Base-by-base conservation (phyloP, 2,329 filamentous ascomycete species). In the Aspergillus quadrilineatus region DNA sequence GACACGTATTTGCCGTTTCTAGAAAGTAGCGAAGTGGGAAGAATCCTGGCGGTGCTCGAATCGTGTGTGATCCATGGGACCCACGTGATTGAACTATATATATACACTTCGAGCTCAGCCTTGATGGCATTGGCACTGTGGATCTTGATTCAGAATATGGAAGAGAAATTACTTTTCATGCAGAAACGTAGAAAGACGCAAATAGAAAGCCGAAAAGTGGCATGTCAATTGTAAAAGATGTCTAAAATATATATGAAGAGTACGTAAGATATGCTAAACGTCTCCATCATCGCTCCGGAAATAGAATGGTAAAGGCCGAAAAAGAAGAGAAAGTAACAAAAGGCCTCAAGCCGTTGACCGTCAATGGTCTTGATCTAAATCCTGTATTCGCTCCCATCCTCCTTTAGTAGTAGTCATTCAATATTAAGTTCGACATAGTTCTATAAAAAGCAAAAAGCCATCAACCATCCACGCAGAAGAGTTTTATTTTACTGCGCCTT, bases 271-370 rank as follows among this genome's bases (percentile, higher is more conserved):
- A 69, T 66, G 67, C 66, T 65, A 66, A 66, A 54, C 43, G 65
- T 65, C 68, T 62, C 65, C 65, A 65, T 65, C 64, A 62, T 63
- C 68, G 69, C 68, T 71, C 67, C 65, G 39, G 50, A 53, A 50
- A 59, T 42, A 29, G 39, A 29, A 53, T 29, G 29, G 37, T 15
- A 58, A 55, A 47, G 39, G 49, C 44, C 49, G 43, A 45, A 50
- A 53, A 44, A 48, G 41, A 36, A 43, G 30, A 43, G 44, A 46
- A 55, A 53, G 41, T 43, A 56, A 49, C n/a, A 47, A 30, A 46
- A 36, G 55, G 59, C 56, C 55, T 60, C 60, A 47, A 53, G 43
- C 56, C 59, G 41, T 60, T 50, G 60, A 56, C 55, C 60, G 55
- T 62, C 36, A 34, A 47, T 34, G 53, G 58, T 59, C 54, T 57